Evolutionary conservation across 257 asterid species (phyloP), one percentile per base, ranked within the genome.

Genomic region (Avicennia marina): DNA sequence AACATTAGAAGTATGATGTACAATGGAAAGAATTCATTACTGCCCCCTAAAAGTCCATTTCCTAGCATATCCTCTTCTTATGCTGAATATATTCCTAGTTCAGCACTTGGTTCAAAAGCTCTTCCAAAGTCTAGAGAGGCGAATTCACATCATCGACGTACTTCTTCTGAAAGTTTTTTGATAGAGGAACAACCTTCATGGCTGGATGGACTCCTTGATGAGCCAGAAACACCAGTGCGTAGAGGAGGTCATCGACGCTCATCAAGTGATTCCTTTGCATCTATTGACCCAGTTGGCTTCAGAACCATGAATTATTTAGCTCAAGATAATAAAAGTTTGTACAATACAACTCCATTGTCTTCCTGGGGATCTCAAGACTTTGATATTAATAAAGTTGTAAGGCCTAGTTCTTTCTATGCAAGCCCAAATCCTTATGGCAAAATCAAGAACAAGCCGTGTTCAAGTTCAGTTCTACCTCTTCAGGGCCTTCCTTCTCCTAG

Each of bases 211-310:
- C 96, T 90, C 47, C 96, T 90, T 7, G 59, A 90, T 46, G 98
- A 90, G 72, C 96, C 98, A 38, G 98, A 90, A 63, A 87, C 88
- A 33, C 98, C 96, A 32, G 96, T 78, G 7, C 85, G 84, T 6
- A 86, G 48, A 80, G 89, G 93, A 65, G 90, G 90, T 22, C 98
- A 90, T 58, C 84, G 96, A n/a, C 96, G 98, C 67, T 87, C 96
- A 56, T 86, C 98, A 32, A 90, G 96, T 58, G 98, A 90, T 70
- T 90, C 98, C 11, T 84, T 86, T 70, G 86, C 98, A 50, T 87
- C 82, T 68, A 47, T 69, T 34, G 97, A 85, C 62, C 21, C 78
- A 24, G 38, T 64, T 54, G 67, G 68, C 60, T 47, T 64, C 17
- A 77, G 74, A 50, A 65, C 58, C 66, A 59, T 77, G 77, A 76